phyloP scores from a whole-genome alignment of 1,139 yeast genomes.

The Geotrichum bryndzae region DNA sequence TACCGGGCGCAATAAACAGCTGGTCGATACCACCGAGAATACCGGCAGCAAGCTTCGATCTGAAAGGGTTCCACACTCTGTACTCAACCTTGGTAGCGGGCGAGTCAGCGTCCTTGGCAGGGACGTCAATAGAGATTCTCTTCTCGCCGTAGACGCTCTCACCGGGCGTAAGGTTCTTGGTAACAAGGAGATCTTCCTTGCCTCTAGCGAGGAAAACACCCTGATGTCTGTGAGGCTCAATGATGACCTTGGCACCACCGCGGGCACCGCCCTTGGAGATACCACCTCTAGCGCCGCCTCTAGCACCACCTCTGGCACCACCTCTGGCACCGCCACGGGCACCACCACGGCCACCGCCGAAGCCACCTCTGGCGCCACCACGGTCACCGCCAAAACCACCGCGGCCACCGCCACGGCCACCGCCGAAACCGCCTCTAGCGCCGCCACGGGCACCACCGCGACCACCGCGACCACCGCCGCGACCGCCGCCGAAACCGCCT shows the following conservation, averaged over 20 bases:
- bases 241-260: conserved; percentile 92
- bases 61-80: conserved; percentile 99
- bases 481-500: conserved; percentile 35
- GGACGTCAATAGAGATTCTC: conserved; percentile 89
- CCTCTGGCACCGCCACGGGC: conserved; percentile 42
- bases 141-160: conserved; percentile 83
- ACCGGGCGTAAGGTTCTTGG: conserved; percentile 97
- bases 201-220: conserved; percentile 42
- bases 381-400: conserved; percentile 30
- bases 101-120: conserved; percentile 73
- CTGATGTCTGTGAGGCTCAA: conserved; percentile 44
- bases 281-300: conserved; percentile 49
- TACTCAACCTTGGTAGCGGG: conserved; percentile 88
- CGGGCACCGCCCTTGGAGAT: conserved; percentile 59
- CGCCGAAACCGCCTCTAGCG: conserved; percentile 36
- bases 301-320: conserved; percentile 49
- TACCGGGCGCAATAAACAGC: conserved; percentile 94
- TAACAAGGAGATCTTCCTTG: conserved; percentile 95
- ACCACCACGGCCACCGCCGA: conserved; percentile 37
- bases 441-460: conserved; percentile 36
- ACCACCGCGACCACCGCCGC: conserved; percentile 35
- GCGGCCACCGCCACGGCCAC: conserved; percentile 33
- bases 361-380: conserved; percentile 31
- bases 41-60: conserved; percentile 99
- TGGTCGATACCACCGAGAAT: conserved; percentile 98